A percentile compares a stretch with the other conserved stretches of the same genome.
Evolutionary conservation across 129 eudicot genomes (phyloP).

Genomic region (Lonicera japonica): DNA sequence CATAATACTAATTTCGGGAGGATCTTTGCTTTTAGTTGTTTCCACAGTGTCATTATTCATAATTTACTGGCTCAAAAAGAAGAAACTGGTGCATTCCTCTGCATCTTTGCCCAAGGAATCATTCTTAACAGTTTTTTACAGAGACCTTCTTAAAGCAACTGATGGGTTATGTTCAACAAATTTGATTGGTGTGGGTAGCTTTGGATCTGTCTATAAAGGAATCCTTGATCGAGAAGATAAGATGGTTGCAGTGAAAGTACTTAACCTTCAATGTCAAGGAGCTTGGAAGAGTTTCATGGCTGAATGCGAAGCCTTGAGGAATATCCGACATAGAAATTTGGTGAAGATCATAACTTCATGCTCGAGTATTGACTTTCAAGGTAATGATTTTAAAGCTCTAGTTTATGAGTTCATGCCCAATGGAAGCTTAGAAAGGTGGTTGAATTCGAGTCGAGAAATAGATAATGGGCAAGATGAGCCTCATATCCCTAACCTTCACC

Average conservation of each 20-base stretch:
- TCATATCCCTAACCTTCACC: neutral
- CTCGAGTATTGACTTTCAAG: neutral
- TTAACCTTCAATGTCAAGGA: neutral
- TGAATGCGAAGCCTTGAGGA: neutral
- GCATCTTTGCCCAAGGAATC: neutral
- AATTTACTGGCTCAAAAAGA: neutral
- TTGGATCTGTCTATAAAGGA: constrained; percentile 4
- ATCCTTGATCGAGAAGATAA: neutral
- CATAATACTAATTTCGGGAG: neutral
- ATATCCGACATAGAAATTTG: neutral
- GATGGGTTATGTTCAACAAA: constrained; percentile 3
- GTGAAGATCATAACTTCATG: neutral
- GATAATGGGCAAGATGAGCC: no score
- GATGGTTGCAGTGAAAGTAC: constrained; percentile 12
- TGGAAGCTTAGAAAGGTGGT: neutral
- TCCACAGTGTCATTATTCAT: neutral
- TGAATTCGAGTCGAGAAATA: no score
- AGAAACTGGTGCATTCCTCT: neutral
- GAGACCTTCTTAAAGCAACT: constrained; percentile 10
- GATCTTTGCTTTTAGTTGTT: neutral
- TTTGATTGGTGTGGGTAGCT: constrained; percentile 11
- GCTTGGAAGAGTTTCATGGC: constrained; percentile 9
- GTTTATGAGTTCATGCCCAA: neutral
- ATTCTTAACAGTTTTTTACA: neutral
- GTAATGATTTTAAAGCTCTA: neutral